phyloP scores from a whole-genome alignment of 2,329 filamentous ascomycete genomes.

The Diaporthe sp. region DNA sequence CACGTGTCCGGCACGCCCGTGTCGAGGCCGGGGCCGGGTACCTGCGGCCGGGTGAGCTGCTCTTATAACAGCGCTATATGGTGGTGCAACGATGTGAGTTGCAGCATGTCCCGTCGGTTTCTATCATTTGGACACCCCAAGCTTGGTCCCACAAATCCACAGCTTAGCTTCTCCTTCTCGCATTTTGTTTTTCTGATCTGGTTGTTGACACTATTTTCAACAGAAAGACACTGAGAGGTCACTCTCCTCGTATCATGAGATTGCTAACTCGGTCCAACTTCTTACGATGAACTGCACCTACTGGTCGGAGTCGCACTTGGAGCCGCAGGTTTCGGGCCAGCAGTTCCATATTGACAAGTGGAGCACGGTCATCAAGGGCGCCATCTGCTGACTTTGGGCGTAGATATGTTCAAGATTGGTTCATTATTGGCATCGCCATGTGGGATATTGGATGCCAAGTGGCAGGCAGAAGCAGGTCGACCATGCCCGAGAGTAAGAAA shows the following conservation, averaged over 20 bases:
- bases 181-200: too few species aligned
- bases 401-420: too few species aligned
- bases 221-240: background rate
- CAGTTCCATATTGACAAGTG: background rate
- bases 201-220: background rate
- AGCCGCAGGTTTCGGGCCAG: background rate
- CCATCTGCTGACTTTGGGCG: background rate
- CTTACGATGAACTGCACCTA: background rate
- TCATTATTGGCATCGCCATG: background rate
- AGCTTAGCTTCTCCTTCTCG: background rate
- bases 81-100: constrained; percentile 30
- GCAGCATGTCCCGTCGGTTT: background rate
- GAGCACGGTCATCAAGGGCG: background rate
- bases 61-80: constrained; percentile 1
- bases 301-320: background rate
- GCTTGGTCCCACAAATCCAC: background rate
- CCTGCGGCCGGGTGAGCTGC: constrained; percentile 14
- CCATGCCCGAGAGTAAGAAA: too few species aligned
- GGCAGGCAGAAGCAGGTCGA: background rate
- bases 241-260: background rate
- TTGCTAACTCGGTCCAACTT: background rate
- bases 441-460: too few species aligned
- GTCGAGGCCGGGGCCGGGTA: background rate
- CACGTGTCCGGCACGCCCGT: background rate
- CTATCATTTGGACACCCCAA: background rate